Evolutionary conservation across 331 rosid species (phyloP).

Genomic region (Saraca asoca): DNA sequence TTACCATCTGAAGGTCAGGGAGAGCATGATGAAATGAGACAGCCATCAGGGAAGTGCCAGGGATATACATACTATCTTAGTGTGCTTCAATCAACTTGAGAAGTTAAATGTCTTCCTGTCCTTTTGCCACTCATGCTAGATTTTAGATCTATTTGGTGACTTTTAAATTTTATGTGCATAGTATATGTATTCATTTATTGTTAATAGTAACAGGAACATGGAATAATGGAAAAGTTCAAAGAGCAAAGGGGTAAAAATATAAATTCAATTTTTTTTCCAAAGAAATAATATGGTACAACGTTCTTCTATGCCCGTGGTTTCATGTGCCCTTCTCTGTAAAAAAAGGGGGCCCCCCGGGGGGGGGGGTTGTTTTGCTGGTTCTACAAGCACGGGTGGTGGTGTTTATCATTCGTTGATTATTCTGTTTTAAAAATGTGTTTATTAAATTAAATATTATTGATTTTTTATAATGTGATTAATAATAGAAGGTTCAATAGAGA

Average conservation of each 20-base stretch:
- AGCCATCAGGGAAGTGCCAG: constrained; percentile 61
- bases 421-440: too few relatives aligned
- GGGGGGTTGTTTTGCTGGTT: too few relatives aligned
- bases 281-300: constrained; percentile 18
- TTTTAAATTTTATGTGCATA: constrained; percentile 34
- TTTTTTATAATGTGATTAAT: too few relatives aligned
- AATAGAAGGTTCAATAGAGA: too few relatives aligned
- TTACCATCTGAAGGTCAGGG: constrained; percentile 35
- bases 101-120: constrained; percentile 18
- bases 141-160: constrained; percentile 25
- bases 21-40: constrained; percentile 37
- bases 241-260: constrained; percentile 26
- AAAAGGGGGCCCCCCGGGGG: too few relatives aligned
- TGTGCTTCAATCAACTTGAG: constrained; percentile 68
- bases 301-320: too few relatives aligned
- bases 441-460: too few relatives aligned
- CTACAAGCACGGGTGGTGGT: too few relatives aligned
- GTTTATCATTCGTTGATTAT: too few relatives aligned
- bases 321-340: too few relatives aligned
- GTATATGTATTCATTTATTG: constrained; percentile 31
- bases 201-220: constrained; percentile 33
- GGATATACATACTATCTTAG: constrained; percentile 82
- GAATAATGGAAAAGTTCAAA: constrained; percentile 21
- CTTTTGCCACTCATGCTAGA: constrained; percentile 29
- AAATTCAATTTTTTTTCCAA: constrained; percentile 38